A percentile compares a stretch with the other conserved stretches of the same genome.
phyloP scores from a whole-genome alignment of 306 rosid species.

The Fragaria ananassa region DNA sequence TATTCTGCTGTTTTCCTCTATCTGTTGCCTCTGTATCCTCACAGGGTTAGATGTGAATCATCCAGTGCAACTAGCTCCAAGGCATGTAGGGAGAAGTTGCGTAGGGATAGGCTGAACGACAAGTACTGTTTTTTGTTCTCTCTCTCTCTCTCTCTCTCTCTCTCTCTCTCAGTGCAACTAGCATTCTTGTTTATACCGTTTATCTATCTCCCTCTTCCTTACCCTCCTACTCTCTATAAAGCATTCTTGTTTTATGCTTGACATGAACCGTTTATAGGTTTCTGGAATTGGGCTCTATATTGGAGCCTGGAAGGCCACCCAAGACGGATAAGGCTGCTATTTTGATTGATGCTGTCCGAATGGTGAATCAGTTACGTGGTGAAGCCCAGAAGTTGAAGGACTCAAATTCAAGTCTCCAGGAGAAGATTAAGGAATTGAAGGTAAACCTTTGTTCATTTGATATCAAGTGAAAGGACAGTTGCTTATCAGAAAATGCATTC shows the following conservation, averaged over 20 bases:
- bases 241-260: slow-evolving; percentile 28
- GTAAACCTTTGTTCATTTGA: slow-evolving; percentile 27
- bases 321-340: slow-evolving; percentile 94
- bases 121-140: slow-evolving; percentile 39
- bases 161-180: no score
- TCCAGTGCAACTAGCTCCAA: slow-evolving; percentile 68
- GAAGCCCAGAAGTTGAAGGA: slow-evolving; percentile 87
- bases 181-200: no score
- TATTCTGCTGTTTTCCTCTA: neutral
- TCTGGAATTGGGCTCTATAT: slow-evolving; percentile 77
- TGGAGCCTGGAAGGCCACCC: slow-evolving; percentile 93
- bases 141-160: no score
- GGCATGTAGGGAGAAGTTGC: slow-evolving; percentile 92
- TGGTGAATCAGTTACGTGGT: slow-evolving; percentile 78
- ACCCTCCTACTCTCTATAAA: neutral
- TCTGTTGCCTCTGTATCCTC: slow-evolving; percentile 23
- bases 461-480: neutral
- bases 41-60: slow-evolving; percentile 75
- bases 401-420: slow-evolving; percentile 72
- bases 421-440: slow-evolving; percentile 91
- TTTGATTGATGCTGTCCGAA: slow-evolving; percentile 72
- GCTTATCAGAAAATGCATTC: neutral
- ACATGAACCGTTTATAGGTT: slow-evolving; percentile 50
- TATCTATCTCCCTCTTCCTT: neutral
- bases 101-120: slow-evolving; percentile 95